Evolutionary conservation across 345 rosid species (phyloP), one percentile per base, ranked within the genome.

Genomic region (Clarkia xantiana): DNA sequence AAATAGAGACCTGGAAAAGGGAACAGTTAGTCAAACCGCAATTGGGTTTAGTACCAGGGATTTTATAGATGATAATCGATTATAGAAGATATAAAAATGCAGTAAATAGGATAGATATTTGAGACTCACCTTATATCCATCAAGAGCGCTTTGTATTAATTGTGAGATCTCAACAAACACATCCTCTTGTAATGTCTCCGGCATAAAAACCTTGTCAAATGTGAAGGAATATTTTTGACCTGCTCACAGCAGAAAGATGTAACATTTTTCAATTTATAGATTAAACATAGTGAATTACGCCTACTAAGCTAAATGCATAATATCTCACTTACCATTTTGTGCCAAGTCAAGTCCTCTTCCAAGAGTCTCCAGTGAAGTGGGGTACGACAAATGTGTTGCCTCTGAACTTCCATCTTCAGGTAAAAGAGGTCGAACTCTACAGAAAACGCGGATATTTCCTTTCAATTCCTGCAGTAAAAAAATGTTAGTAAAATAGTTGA

Each of bases 111-210:
- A 15, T 14, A 43, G 22, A 15, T 16, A 2, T 15, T 29, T 23
- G 59, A 45, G 48, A 17, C 50, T 68, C 69, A 89, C 97, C 98
- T 91, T 91, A 58, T 86, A 91, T 56, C 98, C 98, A 53, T 91
- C 98, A 16, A 91, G 93, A 67, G 98, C 96, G 69, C 98, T 91
- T 59, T 91, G 96, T 65, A 91, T 93, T 60, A 91, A 94, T 49
- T 91, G 96, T 23, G 98, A 91, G 49, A 91, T 91, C 69, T 91
- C 96, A 22, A 62, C 75, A 68, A 91, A 91, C 40, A 83, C 96
- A 18, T 83, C 94, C 58, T 79, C 89, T 78, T 91, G 98, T 12
- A 75, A 62, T 45, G 77, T 67, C 56, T 72, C 78, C 0, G 88
- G 94, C 64, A 60, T 62, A 64, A 91, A 86, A 38, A 83, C 98